Evolutionary conservation across 257 asterid species (phyloP), one percentile per base, ranked within the genome.

Genomic region (Thymus quinquecostatus): DNA sequence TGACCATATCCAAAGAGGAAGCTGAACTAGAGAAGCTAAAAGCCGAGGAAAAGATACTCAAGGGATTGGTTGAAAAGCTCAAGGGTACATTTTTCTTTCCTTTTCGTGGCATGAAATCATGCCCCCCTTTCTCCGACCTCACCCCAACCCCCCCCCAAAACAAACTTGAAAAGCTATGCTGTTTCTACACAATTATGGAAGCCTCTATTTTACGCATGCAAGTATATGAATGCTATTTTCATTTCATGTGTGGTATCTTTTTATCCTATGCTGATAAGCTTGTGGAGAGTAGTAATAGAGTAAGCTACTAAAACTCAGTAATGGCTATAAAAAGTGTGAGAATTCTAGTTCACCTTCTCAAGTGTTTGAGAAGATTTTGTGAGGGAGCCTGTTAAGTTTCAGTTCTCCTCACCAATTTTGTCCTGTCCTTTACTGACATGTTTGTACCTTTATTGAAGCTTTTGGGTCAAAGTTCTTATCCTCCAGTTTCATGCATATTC

Each of bases 21-120:
- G 89, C 83, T 66, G 96, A 86, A 83, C 75, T 95, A 69, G 72
- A 81, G 44, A 92, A 88, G 84, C 86, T 95, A 75, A 88, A 81
- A 76, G 75, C 66, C 55, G 94, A 91, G 71, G 98, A 95, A 86
- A 91, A 86, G 75, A 80, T 87, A 75, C 97, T 95, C 54, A 88
- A 86, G 81, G 85, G 78, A 36, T 76, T 81, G 81, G 97, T 95
- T 75, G 87, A 91, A 71, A 87, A 88, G 80, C 95, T 95, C 53
- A 87, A 81, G 83, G 96, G 99, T 95, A 86, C 53, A 28, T 57
- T 41, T 76, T 75, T 28, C 58, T 69, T 50, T 43, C 32, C 47
- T 47, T 56, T 38, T 45, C 14, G 55, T 40, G 66, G 76, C 71
- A 28, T 59, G 58, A 63, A 30, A 69, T 38, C 60, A 72, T 69